These are phyloP conservation scores for Hygrocybe coccinea DNA, from an alignment of 768 basidiomycete genomes.

Conservation along the genomic window DNA sequence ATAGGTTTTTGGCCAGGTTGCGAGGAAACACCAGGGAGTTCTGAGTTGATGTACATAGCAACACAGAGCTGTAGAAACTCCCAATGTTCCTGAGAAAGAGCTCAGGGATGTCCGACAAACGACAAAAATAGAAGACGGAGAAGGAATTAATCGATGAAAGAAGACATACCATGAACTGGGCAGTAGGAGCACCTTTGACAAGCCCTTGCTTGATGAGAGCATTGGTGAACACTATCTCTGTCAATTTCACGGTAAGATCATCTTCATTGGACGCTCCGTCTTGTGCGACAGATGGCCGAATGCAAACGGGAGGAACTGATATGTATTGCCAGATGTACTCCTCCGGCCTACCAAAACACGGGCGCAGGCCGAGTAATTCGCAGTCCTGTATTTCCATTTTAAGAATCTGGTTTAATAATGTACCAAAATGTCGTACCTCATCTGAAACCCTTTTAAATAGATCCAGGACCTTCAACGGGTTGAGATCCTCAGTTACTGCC, in stretches of 20 bases:
- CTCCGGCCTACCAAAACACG: conserved; percentile 86
- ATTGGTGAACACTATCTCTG: conserved; percentile 94
- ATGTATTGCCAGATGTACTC: conserved; percentile 99
- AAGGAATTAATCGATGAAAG: neutral
- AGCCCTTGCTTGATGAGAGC: conserved; percentile 88
- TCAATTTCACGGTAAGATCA: conserved; percentile 94
- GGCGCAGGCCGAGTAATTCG: conserved; percentile 87
- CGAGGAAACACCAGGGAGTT: conserved; percentile 86
- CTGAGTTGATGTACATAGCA: conserved; percentile 98
- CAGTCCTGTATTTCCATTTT: conserved; percentile 60
- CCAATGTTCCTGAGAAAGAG: conserved; percentile 79
- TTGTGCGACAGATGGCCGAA: conserved; percentile 94
- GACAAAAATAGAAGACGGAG: neutral
- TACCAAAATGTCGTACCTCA: conserved; percentile 48
- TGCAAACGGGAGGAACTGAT: conserved; percentile 95
- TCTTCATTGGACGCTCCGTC: conserved; percentile 99
- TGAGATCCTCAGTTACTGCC: conserved; percentile 87
- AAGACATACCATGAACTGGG: conserved; percentile 73
- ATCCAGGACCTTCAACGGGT: conserved; percentile 89
- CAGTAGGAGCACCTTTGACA: conserved; percentile 79
- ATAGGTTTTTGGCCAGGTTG: conserved; percentile 90
- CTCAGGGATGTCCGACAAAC: neutral
- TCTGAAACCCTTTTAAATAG: conserved; percentile 89
- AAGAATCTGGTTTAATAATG: neutral
- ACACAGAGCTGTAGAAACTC: conserved; percentile 92